A percentile compares a stretch with the other conserved stretches of the same genome.
Conservation (phyloP, 164 flowering plant genomes). For the Piper longum region DNA sequence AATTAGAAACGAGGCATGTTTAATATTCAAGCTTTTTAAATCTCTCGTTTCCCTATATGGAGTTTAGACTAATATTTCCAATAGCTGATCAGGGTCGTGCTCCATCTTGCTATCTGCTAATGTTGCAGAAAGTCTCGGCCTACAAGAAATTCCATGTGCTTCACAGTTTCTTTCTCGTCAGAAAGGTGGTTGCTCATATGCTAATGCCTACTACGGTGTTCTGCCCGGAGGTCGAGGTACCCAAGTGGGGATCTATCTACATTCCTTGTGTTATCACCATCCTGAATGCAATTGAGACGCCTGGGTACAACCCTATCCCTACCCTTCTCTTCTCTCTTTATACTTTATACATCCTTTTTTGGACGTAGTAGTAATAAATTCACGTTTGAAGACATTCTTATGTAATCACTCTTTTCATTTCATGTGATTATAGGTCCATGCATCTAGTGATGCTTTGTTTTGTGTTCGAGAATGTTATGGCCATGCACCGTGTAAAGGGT, state of each 20-base stretch:
- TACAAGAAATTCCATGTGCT: constrained; percentile 95
- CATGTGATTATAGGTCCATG: constrained; percentile 39
- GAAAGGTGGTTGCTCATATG: constrained; percentile 89
- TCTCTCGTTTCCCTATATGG: neutral
- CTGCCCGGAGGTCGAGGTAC: constrained; percentile 83
- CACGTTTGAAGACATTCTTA: no score
- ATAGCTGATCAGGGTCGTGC: no score
- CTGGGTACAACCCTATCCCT: constrained; percentile 46
- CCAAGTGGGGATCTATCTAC: constrained; percentile 89
- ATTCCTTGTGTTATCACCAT: constrained; percentile 80
- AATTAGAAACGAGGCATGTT: constrained; percentile 46
- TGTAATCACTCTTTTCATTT: no score
- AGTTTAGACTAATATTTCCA: no score
- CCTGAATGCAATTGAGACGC: constrained; percentile 90
- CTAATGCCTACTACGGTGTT: constrained; percentile 71
- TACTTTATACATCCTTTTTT: no score
- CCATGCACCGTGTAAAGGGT: constrained; percentile 88
- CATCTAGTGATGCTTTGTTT: constrained; percentile 89
- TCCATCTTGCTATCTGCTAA: neutral
- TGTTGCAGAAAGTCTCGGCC: constrained; percentile 58
- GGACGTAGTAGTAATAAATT: no score
- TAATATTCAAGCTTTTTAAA: neutral
- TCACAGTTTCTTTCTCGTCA: constrained; percentile 90
- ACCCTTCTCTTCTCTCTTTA: no score
- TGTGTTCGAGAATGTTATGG: constrained; percentile 95